Percentiles rank a stretch among this genome's conserved stretches.
Evolutionary conservation across 2,329 filamentous ascomycete genomes (phyloP).

Genomic region (Aspergillus sergii): DNA sequence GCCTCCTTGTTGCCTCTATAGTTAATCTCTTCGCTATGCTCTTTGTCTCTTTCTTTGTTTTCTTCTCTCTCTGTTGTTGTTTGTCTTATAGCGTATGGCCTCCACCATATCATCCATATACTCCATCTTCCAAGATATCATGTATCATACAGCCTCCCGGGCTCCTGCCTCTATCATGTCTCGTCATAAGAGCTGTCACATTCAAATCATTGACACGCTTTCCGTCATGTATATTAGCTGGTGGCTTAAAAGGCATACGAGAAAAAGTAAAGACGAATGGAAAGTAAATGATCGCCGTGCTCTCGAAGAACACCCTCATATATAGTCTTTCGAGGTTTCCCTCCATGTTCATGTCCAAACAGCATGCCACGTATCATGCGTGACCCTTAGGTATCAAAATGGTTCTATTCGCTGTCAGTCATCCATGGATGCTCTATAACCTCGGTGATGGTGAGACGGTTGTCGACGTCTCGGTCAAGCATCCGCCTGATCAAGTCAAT

Average conservation of each 20-base stretch:
- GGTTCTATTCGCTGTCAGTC: constrained; percentile 26
- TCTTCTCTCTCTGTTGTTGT: neutral
- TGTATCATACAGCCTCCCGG: constrained; percentile 9
- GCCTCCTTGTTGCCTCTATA: constrained; percentile 17
- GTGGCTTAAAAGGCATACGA: constrained; percentile 3
- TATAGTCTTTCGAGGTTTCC: constrained; percentile 10
- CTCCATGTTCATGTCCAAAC: neutral
- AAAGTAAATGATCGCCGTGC: constrained; percentile 1
- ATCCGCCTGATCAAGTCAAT: constrained; percentile 89
- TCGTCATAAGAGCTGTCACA: constrained; percentile 16
- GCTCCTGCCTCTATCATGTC: constrained; percentile 16
- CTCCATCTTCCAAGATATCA: neutral
- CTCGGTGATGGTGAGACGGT: constrained; percentile 81
- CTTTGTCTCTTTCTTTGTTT: neutral
- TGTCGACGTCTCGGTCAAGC: constrained; percentile 85
- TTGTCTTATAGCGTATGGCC: neutral
- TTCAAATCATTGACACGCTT: constrained; percentile 13
- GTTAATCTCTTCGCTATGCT: constrained; percentile 1
- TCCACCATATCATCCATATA: neutral
- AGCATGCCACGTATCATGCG: neutral
- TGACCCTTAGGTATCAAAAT: neutral
- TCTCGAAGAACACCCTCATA: constrained; percentile 7
- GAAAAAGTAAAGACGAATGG: neutral
- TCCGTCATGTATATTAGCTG: constrained; percentile 13
- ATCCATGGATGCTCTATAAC: constrained; percentile 89